phyloP scores from a whole-genome alignment of 1,284 basidiomycete species.

The Ceratobasidium sp. region DNA sequence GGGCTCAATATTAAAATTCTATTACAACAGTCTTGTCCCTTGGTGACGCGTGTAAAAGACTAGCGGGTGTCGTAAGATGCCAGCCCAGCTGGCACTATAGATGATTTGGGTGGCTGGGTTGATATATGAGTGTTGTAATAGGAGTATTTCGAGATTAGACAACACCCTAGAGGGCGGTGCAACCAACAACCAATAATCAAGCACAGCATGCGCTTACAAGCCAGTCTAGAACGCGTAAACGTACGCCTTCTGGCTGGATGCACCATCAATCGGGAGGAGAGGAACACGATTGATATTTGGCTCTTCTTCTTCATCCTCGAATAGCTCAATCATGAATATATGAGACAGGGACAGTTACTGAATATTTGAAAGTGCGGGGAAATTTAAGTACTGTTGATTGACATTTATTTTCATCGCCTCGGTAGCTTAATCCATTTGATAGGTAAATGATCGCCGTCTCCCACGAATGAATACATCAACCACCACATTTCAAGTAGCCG shows the following conservation, averaged over 20 bases:
- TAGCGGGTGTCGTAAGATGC: neutral
- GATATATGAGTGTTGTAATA: neutral
- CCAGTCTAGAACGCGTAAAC: neutral
- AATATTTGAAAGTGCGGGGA: neutral
- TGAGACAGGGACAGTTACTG: neutral
- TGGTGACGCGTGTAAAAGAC: neutral
- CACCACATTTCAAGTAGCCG: neutral
- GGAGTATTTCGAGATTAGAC: neutral
- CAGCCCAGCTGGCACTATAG: neutral
- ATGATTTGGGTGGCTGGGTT: neutral
- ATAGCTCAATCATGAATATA: neutral
- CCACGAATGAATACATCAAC: too few relatives aligned
- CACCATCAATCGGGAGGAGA: neutral
- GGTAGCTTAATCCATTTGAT: neutral
- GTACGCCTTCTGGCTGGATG: neutral
- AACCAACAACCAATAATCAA: neutral
- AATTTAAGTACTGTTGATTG: neutral
- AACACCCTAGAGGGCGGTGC: neutral
- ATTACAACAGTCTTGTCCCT: neutral
- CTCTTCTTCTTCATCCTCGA: neutral
- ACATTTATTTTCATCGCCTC: conserved; percentile 1
- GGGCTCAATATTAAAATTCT: neutral
- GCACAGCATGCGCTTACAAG: conserved; percentile 1
- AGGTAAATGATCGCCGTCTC: neutral
- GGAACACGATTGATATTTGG: neutral